These are phyloP conservation scores for Diophrys appendiculata DNA, from an alignment of 73 alveolate genomes.

Conservation along the genomic window DNA sequence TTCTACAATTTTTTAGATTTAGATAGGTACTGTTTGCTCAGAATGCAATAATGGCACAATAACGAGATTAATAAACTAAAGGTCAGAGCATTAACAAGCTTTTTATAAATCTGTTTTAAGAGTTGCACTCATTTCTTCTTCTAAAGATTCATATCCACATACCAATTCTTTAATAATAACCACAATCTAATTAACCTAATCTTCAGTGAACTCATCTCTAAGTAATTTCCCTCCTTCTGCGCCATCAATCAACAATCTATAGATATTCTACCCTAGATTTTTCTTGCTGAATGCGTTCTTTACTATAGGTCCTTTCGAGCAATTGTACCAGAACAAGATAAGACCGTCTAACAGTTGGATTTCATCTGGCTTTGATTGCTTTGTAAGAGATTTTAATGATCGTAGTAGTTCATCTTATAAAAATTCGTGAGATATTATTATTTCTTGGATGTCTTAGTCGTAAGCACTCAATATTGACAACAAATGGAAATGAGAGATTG, in stretches of 20 bases:
- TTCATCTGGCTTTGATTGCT: no score
- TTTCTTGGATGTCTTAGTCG: no score
- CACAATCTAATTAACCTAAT: background rate
- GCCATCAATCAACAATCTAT: background rate
- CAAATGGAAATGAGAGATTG: no score
- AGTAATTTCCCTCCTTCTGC: background rate
- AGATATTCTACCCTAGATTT: background rate
- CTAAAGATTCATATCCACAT: background rate
- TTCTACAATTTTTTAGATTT: background rate
- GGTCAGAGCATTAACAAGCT: slow-evolving; percentile 26
- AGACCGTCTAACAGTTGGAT: no score
- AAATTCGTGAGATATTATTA: no score
- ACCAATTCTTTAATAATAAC: slow-evolving; percentile 18
- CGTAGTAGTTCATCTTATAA: no score
- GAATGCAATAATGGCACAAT: slow-evolving; percentile 1
- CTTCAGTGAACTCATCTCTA: background rate
- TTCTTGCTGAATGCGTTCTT: background rate
- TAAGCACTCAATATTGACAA: no score
- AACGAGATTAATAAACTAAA: slow-evolving; percentile 16
- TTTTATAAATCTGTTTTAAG: slow-evolving; percentile 34
- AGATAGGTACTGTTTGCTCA: slow-evolving; percentile 38
- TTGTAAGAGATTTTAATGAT: no score
- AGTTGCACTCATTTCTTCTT: slow-evolving; percentile 15
- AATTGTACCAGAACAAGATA: slow-evolving; percentile 18
- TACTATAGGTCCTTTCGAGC: slow-evolving; percentile 2